These are phyloP conservation scores for Amaranthus cruentus DNA, from an alignment of 148 eudicot genomes.

Conservation along the genomic window DNA sequence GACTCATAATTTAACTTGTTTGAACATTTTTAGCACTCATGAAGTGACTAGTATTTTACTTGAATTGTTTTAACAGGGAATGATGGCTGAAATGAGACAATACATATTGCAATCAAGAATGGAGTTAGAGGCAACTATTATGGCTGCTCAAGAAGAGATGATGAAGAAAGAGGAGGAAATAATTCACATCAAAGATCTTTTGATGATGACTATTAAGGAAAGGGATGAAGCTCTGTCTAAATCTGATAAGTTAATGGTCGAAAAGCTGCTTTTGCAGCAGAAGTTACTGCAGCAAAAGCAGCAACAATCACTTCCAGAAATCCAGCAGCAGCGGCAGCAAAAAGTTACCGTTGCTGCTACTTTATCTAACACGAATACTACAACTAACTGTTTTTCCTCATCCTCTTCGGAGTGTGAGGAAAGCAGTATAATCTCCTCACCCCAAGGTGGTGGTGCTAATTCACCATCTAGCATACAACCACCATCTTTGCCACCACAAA, in stretches of 20 bases:
- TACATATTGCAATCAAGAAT: constrained; percentile 58
- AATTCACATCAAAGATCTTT: constrained; percentile 42
- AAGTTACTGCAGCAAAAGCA: constrained; percentile 23
- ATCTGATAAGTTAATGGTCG: constrained; percentile 40
- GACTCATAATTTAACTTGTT: neutral
- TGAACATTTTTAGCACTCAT: neutral
- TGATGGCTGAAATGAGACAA: constrained; percentile 57
- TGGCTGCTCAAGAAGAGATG: constrained; percentile 67
- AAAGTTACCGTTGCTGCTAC: constrained; percentile 13
- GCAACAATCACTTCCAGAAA: constrained; percentile 14
- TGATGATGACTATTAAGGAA: constrained; percentile 51
- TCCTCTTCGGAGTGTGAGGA: constrained; percentile 27
- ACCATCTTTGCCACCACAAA: constrained; percentile 32
- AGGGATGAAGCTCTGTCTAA: constrained; percentile 69
- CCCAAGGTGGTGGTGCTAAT: constrained; percentile 3
- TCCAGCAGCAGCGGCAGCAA: constrained; percentile 10
- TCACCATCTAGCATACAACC: constrained; percentile 10
- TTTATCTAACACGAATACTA: constrained; percentile 21
- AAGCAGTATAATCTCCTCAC: constrained; percentile 22
- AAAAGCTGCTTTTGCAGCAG: constrained; percentile 48
- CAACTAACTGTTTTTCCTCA: constrained; percentile 18
- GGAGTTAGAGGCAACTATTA: constrained; percentile 63
- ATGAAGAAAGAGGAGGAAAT: constrained; percentile 76
- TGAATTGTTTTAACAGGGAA: constrained; percentile 30
- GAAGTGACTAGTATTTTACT: neutral